phyloP scores from a whole-genome alignment of 2,329 filamentous ascomycete genomes.

The Grosmannia serpens region DNA sequence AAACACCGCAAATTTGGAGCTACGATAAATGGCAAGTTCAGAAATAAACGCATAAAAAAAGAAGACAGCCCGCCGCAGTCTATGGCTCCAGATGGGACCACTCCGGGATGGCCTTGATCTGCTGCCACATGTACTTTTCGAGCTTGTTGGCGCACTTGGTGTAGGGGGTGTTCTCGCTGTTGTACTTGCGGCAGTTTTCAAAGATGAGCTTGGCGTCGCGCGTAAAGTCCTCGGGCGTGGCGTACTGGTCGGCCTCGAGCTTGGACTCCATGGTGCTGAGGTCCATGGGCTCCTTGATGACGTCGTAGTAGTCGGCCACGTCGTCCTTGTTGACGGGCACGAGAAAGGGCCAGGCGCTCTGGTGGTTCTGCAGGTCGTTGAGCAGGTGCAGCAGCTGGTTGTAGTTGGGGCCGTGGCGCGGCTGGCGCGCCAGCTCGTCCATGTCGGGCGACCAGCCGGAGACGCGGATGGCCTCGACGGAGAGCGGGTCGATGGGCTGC shows the following conservation, averaged over 20 bases:
- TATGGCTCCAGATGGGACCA: conserved; percentile 53
- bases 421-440: conserved; percentile 91
- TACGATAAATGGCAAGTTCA: background rate
- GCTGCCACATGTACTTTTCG: conserved; percentile 89
- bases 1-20: background rate
- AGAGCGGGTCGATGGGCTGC: conserved; percentile 68
- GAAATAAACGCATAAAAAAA: background rate
- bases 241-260: conserved; percentile 86
- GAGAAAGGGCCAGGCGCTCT: conserved; percentile 87
- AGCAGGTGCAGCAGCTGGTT: conserved; percentile 86
- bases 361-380: conserved; percentile 91
- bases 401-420: conserved; percentile 92
- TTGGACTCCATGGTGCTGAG: conserved; percentile 91
- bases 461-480: conserved; percentile 76
- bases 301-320: conserved; percentile 96
- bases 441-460: conserved; percentile 96
- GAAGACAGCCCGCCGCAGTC: background rate
- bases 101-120: conserved; percentile 84
- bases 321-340: conserved; percentile 91
- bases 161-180: conserved; percentile 89
- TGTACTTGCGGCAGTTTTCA: conserved; percentile 91
- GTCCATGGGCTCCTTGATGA: conserved; percentile 98
- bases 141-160: conserved; percentile 90
- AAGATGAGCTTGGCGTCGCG: conserved; percentile 82
- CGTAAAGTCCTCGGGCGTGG: conserved; percentile 84